These are phyloP conservation scores for Pyrus pyrifolia DNA, from an alignment of 306 rosid species.

Conservation along the genomic window DNA sequence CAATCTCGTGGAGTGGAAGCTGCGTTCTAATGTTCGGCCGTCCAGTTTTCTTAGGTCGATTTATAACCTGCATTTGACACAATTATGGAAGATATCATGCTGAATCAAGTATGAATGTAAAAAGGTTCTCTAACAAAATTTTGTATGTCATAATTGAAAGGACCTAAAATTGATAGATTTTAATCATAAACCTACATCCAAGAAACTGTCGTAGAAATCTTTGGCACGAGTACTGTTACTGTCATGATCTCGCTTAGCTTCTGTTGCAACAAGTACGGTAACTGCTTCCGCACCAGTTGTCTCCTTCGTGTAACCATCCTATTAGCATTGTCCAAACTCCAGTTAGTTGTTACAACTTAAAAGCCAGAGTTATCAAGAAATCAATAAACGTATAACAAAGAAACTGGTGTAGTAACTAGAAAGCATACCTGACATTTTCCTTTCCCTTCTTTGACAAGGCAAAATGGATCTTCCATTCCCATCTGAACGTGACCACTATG, in stretches of 20 bases:
- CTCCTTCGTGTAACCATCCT: conserved; percentile 64
- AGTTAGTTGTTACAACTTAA: background rate
- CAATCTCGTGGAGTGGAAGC: conserved; percentile 38
- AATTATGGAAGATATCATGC: background rate
- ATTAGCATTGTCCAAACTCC: conserved; percentile 1
- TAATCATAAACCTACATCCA: conserved; percentile 33
- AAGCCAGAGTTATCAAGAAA: background rate
- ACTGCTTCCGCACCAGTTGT: conserved; percentile 37
- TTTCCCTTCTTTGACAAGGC: conserved; percentile 39
- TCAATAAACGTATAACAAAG: background rate
- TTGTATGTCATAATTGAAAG: too few relatives aligned
- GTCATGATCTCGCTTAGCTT: conserved; percentile 47
- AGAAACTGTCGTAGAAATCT: conserved; percentile 43
- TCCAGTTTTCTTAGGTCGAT: conserved; percentile 24
- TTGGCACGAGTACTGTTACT: conserved; percentile 29
- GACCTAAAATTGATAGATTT: background rate
- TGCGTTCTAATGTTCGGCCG: conserved; percentile 34
- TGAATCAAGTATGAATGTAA: background rate
- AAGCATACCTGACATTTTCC: conserved; percentile 51
- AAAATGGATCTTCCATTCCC: conserved; percentile 52
- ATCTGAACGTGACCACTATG: conserved; percentile 61
- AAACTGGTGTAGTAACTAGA: background rate
- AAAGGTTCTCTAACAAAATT: background rate
- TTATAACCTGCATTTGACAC: conserved; percentile 13
- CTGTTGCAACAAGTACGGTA: conserved; percentile 50